These are phyloP conservation scores for Helenozyma rhizophorensis DNA, from an alignment of 805 yeast species.

Conservation along the genomic window DNA sequence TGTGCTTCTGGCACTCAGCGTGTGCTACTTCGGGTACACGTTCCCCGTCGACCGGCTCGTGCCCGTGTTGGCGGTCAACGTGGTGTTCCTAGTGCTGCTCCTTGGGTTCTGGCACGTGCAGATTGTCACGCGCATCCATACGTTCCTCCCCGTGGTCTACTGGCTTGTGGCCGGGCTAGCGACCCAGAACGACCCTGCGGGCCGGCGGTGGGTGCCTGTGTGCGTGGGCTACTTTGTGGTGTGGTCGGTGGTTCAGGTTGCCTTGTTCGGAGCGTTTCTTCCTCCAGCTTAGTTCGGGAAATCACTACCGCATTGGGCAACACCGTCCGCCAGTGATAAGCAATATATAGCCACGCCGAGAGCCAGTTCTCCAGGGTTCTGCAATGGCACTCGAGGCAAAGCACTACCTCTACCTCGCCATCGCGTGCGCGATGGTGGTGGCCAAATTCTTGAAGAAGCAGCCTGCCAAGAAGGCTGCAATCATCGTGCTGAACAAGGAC, in stretches of 20 bases:
- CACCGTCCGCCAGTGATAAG: too few species aligned
- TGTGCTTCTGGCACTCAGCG: conserved; percentile 38
- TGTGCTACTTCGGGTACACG: conserved; percentile 30
- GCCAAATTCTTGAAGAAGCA: conserved; percentile 4
- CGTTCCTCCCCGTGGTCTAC: conserved; percentile 70
- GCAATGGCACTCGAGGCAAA: conserved; percentile 4
- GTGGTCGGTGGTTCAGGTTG: conserved; percentile 70
- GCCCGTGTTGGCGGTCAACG: conserved; percentile 42
- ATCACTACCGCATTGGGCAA: too few species aligned
- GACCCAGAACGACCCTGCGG: conserved; percentile 17
- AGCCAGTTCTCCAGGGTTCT: too few species aligned
- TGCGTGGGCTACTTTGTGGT: conserved; percentile 39
- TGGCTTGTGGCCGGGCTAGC: conserved; percentile 56
- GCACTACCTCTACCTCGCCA: conserved; percentile 12
- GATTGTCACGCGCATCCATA: conserved; percentile 72
- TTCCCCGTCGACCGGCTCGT: conserved; percentile 30
- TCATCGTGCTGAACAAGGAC: conserved; percentile 30
- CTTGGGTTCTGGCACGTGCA: conserved; percentile 76
- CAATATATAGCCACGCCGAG: too few species aligned
- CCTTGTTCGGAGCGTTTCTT: conserved; percentile 72
- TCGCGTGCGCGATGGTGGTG: conserved; percentile 6
- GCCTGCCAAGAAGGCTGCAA: conserved; percentile 1
- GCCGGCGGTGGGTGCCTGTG: conserved; percentile 10
- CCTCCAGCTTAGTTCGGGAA: conserved; percentile 74
- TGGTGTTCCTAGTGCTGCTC: conserved; percentile 46